These are phyloP conservation scores for Lentinula sp. DNA, from an alignment of 768 basidiomycete species.

Conservation along the genomic window DNA sequence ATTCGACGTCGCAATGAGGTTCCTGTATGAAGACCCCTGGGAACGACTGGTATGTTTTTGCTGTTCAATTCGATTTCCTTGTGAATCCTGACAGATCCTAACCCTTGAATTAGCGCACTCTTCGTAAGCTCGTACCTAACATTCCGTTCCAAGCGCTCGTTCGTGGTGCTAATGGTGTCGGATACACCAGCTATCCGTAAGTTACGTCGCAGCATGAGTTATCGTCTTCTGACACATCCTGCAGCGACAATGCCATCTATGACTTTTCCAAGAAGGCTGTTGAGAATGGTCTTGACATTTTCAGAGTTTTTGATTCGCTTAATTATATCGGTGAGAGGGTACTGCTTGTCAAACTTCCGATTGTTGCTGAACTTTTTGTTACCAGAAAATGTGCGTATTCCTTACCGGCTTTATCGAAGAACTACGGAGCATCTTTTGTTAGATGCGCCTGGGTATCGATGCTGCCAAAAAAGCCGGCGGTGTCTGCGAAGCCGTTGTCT, in stretches of 20 bases:
- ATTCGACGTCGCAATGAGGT: conserved; percentile 98
- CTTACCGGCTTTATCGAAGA: neutral
- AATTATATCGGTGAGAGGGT: conserved; percentile 85
- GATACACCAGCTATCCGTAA: conserved; percentile 97
- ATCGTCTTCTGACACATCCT: conserved; percentile 8
- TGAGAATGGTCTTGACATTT: conserved; percentile 99
- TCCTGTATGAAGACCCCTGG: conserved; percentile 99
- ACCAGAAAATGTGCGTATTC: conserved; percentile 61
- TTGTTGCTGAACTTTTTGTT: conserved; percentile 2
- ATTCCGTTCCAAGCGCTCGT: conserved; percentile 98
- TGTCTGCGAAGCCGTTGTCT: conserved; percentile 95
- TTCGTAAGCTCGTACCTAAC: conserved; percentile 95
- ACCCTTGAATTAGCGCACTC: conserved; percentile 52
- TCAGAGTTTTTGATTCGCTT: conserved; percentile 98
- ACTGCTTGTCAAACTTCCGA: neutral
- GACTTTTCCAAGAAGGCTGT: conserved; percentile 99
- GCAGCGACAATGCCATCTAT: conserved; percentile 95
- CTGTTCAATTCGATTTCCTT: neutral
- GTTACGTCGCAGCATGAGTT: conserved; percentile 18
- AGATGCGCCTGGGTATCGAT: conserved; percentile 98
- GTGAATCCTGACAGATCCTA: conserved; percentile 9
- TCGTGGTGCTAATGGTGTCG: conserved; percentile 98
- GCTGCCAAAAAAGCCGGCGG: conserved; percentile 99
- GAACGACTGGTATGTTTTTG: conserved; percentile 74
- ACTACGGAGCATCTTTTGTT: conserved; percentile 3